These are phyloP conservation scores for Beauveria bassiana DNA, from an alignment of 2,329 filamentous ascomycete species.

Conservation along the genomic window DNA sequence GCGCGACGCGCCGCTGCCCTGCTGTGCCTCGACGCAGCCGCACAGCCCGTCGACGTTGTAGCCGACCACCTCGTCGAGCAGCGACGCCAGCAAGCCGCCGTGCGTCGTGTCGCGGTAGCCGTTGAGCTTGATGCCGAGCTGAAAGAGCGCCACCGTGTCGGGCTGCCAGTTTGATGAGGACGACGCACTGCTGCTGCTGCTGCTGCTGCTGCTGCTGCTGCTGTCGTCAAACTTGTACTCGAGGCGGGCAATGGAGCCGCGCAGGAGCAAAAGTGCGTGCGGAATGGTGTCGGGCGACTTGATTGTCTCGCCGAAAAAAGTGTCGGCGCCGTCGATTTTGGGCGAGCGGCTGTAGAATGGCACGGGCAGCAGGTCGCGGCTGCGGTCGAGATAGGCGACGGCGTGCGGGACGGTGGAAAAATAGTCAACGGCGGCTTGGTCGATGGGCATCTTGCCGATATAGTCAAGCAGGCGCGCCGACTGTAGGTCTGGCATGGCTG, in stretches of 20 bases:
- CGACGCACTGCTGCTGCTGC: not conserved
- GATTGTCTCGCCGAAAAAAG: not conserved
- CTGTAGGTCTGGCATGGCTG: slow-evolving; percentile 3
- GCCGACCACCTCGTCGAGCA: slow-evolving; percentile 4
- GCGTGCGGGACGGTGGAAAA: not conserved
- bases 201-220: not conserved
- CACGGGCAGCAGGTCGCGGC: not conserved
- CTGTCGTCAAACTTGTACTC: not conserved
- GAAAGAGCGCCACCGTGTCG: not conserved
- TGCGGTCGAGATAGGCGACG: not conserved
- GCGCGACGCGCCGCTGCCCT: not conserved
- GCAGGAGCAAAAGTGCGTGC: slow-evolving; percentile 1
- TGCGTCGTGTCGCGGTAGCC: slow-evolving; percentile 5
- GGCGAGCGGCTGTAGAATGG: not conserved
- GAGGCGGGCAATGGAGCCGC: not conserved
- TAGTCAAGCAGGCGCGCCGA: not conserved
- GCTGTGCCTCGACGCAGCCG: not conserved
- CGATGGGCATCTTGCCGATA: not conserved
- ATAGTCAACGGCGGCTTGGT: not conserved
- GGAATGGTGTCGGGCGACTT: not conserved
- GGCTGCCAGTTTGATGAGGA: not conserved
- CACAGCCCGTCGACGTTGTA: not conserved
- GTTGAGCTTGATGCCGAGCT: slow-evolving; percentile 3
- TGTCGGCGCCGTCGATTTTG: not conserved
- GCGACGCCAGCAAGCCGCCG: slow-evolving; percentile 1